Evolutionary conservation across 2,329 filamentous ascomycete species (phyloP).

Genomic region (Fusarium graminum): DNA sequence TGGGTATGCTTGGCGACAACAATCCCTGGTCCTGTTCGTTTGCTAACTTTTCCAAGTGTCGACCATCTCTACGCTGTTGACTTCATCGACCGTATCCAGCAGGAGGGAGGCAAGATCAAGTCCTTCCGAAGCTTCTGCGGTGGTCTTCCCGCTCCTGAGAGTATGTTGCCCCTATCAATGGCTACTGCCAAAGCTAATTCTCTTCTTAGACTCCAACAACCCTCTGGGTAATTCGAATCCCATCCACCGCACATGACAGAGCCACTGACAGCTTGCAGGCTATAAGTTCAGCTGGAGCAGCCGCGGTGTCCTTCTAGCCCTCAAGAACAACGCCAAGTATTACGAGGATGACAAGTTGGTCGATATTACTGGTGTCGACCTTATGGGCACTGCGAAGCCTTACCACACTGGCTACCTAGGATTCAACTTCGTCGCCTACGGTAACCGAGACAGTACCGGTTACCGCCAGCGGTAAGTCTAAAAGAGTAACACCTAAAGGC

Average conservation of each 20-base stretch:
- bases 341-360: conserved; percentile 83
- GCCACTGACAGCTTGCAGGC: conserved; percentile 52
- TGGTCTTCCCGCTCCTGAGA: conserved; percentile 75
- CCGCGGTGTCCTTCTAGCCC: conserved; percentile 87
- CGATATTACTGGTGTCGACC: conserved; percentile 70
- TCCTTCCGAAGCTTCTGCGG: conserved; percentile 89
- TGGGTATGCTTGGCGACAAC: conserved; percentile 26
- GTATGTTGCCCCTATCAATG: conserved; percentile 14
- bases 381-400: conserved; percentile 90
- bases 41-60: conserved; percentile 24
- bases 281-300: conserved; percentile 75
- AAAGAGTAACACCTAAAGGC: neutral
- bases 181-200: conserved; percentile 10
- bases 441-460: conserved; percentile 88
- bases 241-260: neutral
- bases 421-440: conserved; percentile 91
- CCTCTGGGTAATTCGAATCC: conserved; percentile 68
- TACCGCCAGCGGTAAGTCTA: conserved; percentile 84
- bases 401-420: conserved; percentile 85
- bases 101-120: conserved; percentile 84
- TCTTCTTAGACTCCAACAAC: conserved; percentile 75
- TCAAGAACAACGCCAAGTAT: conserved; percentile 87
- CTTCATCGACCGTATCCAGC: conserved; percentile 89
- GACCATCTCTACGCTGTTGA: conserved; percentile 79
- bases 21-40: neutral